These are phyloP conservation scores for Fusarium marasasianum DNA, from an alignment of 2,329 filamentous ascomycete species.

Conservation along the genomic window DNA sequence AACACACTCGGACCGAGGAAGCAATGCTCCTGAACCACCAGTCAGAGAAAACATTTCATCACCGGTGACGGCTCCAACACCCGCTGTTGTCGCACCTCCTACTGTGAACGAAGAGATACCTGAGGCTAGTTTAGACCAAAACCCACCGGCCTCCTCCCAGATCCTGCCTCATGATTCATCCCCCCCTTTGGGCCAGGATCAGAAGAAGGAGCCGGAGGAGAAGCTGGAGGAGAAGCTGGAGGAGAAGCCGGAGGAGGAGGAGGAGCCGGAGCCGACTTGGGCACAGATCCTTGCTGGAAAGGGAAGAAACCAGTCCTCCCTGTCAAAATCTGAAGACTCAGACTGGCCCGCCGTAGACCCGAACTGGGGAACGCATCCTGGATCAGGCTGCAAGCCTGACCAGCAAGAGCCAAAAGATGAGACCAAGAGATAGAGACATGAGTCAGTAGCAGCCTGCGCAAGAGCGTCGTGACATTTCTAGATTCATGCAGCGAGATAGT, in stretches of 20 bases:
- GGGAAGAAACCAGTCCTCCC: neutral
- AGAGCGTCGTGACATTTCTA: neutral
- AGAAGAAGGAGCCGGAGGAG: neutral
- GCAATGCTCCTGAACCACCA: neutral
- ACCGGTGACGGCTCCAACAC: neutral
- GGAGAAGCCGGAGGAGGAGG: too few species aligned
- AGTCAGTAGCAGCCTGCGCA: neutral
- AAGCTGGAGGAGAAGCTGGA: too few species aligned
- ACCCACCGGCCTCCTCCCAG: neutral
- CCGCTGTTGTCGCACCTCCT: neutral
- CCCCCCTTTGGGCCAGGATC: neutral
- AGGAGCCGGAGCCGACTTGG: neutral
- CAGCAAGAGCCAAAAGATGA: neutral
- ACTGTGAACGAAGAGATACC: neutral
- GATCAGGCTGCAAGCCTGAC: neutral
- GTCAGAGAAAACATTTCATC: neutral
- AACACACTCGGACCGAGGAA: neutral
- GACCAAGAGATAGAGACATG: neutral
- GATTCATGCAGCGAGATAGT: neutral
- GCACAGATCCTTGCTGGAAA: neutral
- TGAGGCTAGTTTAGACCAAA: neutral
- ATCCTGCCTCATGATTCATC: neutral
- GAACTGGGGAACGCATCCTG: too few species aligned
- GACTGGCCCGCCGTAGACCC: neutral
- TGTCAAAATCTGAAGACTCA: neutral